Evolutionary conservation across 2,329 filamentous ascomycete species (phyloP).

Genomic region (Cladosporium sp.): DNA sequence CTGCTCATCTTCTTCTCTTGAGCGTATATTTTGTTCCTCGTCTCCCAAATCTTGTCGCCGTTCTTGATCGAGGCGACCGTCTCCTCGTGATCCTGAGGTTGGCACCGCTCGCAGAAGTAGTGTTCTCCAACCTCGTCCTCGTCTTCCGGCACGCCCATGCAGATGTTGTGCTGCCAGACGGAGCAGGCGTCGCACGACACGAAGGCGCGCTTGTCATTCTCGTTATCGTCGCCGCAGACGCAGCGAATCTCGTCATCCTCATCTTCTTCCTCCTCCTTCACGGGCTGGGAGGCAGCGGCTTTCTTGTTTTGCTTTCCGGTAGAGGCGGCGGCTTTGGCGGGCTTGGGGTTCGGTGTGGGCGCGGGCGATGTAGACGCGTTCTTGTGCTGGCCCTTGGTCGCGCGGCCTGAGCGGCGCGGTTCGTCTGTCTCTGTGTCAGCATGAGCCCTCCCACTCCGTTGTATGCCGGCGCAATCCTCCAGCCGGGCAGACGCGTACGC

Average conservation of each 20-base stretch:
- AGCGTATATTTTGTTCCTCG: slow-evolving; percentile 34
- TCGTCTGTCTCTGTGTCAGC: slow-evolving; percentile 53
- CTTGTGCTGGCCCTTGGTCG: slow-evolving; percentile 93
- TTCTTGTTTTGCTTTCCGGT: slow-evolving; percentile 35
- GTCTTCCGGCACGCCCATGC: slow-evolving; percentile 79
- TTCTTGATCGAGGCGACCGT: slow-evolving; percentile 72
- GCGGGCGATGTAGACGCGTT: slow-evolving; percentile 63
- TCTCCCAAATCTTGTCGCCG: slow-evolving; percentile 84
- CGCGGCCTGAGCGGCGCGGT: slow-evolving; percentile 88
- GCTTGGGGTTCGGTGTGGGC: slow-evolving; percentile 28
- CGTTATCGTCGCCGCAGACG: slow-evolving; percentile 84
- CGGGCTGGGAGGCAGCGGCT: slow-evolving; percentile 36
- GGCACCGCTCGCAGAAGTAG: slow-evolving; percentile 92
- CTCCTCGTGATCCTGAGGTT: slow-evolving; percentile 75
- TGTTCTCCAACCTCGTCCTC: slow-evolving; percentile 67
- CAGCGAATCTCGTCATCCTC: slow-evolving; percentile 68
- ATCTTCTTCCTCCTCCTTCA: slow-evolving; percentile 43
- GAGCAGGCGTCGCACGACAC: slow-evolving; percentile 91
- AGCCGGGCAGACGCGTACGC: slow-evolving; percentile 3
- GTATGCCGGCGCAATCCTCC: slow-evolving; percentile 1
- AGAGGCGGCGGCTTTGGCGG: slow-evolving; percentile 41
- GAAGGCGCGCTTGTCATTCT: slow-evolving; percentile 85
- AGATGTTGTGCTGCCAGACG: slow-evolving; percentile 97
- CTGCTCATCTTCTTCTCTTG: slow-evolving; percentile 58
- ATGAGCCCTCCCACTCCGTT: neutral